Conservation (phyloP, 352 stramenopile species). For the Plasmopara halstedii region DNA sequence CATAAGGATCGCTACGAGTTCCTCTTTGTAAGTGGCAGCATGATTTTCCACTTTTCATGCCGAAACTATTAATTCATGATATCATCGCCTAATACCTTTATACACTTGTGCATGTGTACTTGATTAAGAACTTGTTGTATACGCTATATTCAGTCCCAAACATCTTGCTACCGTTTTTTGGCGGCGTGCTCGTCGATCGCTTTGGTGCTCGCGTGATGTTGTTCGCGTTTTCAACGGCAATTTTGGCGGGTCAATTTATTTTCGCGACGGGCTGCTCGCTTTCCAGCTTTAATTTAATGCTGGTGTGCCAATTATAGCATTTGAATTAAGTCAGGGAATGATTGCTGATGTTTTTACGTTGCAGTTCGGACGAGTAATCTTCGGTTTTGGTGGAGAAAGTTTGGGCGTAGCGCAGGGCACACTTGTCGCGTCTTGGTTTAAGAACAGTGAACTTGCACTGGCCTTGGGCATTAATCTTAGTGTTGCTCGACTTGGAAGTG, state of each 20-base stretch:
- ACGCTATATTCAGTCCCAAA: conserved; percentile 91
- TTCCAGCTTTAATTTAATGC: conserved; percentile 75
- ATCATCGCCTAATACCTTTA: too few relatives aligned
- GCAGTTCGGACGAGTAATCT: conserved; percentile 84
- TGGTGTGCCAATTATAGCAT: conserved; percentile 20
- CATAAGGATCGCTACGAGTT: conserved; percentile 76
- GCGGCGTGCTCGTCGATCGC: conserved; percentile 86
- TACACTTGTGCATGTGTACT: neutral
- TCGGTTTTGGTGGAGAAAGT: conserved; percentile 89
- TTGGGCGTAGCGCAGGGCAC: conserved; percentile 87
- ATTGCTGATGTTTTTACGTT: neutral
- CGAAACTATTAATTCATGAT: too few relatives aligned
- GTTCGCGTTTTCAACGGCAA: conserved; percentile 76
- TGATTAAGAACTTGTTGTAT: conserved; percentile 86
- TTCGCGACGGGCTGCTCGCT: conserved; percentile 82
- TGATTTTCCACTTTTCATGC: too few relatives aligned
- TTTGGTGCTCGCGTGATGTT: conserved; percentile 82
- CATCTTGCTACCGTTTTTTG: conserved; percentile 90
- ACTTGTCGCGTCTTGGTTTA: conserved; percentile 90
- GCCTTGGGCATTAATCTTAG: conserved; percentile 90
- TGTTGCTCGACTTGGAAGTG: conserved; percentile 82
- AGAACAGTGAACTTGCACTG: conserved; percentile 88
- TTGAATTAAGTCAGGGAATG: neutral
- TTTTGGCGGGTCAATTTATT: conserved; percentile 80
- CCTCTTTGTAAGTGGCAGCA: conserved; percentile 44